These are phyloP conservation scores for Chrysosporium queenslandicum DNA, from an alignment of 2,329 filamentous ascomycete species.

Conservation along the genomic window DNA sequence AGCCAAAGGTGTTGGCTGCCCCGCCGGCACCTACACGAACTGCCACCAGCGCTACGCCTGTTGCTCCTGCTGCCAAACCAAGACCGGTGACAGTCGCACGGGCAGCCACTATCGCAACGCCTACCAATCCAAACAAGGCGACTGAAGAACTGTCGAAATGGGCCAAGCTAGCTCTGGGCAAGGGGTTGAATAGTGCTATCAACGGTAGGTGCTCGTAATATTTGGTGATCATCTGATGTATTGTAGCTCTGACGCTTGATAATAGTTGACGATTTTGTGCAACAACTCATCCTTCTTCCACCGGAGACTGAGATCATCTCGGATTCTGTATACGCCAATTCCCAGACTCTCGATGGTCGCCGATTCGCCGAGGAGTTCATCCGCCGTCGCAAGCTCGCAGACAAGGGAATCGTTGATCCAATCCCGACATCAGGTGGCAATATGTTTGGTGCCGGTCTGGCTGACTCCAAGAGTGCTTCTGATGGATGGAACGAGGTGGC, in stretches of 20 bases:
- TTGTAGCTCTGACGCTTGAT: slow-evolving; percentile 32
- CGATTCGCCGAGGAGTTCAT: slow-evolving; percentile 94
- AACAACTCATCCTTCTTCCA: slow-evolving; percentile 63
- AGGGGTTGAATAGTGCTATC: slow-evolving; percentile 59
- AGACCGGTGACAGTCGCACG: slow-evolving; percentile 43
- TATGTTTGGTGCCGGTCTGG: slow-evolving; percentile 31
- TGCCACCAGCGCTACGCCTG: slow-evolving; percentile 35
- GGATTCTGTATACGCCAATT: slow-evolving; percentile 78
- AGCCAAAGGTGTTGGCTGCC: slow-evolving; percentile 61
- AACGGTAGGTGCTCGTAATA: slow-evolving; percentile 56
- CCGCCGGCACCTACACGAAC: slow-evolving; percentile 39
- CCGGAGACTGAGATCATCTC: slow-evolving; percentile 71
- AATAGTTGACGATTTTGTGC: slow-evolving; percentile 69
- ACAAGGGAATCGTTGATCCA: slow-evolving; percentile 73
- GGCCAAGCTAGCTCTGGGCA: slow-evolving; percentile 67
- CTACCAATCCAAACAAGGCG: slow-evolving; percentile 49
- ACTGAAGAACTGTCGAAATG: slow-evolving; percentile 92
- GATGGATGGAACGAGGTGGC: slow-evolving; percentile 95
- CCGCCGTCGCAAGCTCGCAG: slow-evolving; percentile 81
- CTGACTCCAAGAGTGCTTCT: slow-evolving; percentile 40
- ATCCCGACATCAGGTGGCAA: slow-evolving; percentile 44
- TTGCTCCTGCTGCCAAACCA: slow-evolving; percentile 36
- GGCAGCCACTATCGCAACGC: slow-evolving; percentile 21
- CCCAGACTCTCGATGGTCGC: slow-evolving; percentile 79
- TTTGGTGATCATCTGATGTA: too few species aligned